These are phyloP conservation scores for Boletales sp. DNA, from an alignment of 768 basidiomycete genomes.

Conservation along the genomic window DNA sequence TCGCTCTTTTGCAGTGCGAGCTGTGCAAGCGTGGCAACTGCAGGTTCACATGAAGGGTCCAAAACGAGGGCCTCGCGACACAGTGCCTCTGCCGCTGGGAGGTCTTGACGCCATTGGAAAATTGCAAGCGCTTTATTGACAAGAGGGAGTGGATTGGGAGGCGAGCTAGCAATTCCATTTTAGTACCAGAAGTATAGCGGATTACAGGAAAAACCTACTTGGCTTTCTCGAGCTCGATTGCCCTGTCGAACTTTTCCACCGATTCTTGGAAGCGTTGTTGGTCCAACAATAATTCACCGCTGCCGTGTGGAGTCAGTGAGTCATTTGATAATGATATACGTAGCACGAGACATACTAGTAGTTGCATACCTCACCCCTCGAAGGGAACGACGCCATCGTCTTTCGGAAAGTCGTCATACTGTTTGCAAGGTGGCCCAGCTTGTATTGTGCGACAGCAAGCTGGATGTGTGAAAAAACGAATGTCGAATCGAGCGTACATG, in stretches of 20 bases:
- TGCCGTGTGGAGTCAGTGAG: constrained; percentile 27
- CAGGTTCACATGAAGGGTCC: constrained; percentile 94
- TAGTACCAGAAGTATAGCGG: neutral
- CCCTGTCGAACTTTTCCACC: constrained; percentile 88
- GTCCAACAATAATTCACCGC: constrained; percentile 92
- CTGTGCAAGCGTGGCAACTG: constrained; percentile 93
- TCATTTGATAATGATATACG: neutral
- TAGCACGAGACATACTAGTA: constrained; percentile 68
- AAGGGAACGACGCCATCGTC: constrained; percentile 81
- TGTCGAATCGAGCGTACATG: constrained; percentile 75
- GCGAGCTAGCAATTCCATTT: constrained; percentile 34
- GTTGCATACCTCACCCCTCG: constrained; percentile 85
- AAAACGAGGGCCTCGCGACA: constrained; percentile 85
- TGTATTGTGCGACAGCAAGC: constrained; percentile 96
- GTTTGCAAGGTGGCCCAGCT: constrained; percentile 69
- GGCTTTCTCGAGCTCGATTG: constrained; percentile 80
- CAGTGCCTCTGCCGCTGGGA: constrained; percentile 74
- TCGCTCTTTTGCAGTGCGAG: constrained; percentile 87
- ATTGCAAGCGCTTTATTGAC: constrained; percentile 98
- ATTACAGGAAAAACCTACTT: constrained; percentile 44
- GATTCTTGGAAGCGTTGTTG: constrained; percentile 86
- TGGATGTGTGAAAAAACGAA: constrained; percentile 99
- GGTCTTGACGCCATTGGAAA: constrained; percentile 95
- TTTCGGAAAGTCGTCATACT: constrained; percentile 90
- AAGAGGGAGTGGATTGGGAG: constrained; percentile 82